Percentiles rank a stretch among this genome's conserved stretches.
These are phyloP conservation scores for Zygoascus biomembranicola DNA, from an alignment of 805 yeast genomes.

Conservation along the genomic window DNA sequence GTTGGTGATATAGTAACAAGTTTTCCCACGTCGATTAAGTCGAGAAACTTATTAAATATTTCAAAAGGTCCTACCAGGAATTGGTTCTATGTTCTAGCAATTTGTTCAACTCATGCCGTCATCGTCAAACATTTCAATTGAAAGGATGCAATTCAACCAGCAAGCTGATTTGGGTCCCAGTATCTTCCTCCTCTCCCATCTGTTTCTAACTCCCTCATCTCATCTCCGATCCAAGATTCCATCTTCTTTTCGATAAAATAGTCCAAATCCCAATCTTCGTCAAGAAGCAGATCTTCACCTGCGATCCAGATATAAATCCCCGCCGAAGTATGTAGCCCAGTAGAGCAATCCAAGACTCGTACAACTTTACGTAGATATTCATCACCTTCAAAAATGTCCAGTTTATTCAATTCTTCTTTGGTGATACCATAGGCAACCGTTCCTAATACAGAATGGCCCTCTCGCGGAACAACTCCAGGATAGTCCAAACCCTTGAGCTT, in stretches of 20 bases:
- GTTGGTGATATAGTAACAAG: too few species aligned
- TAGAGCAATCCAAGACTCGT: constrained; percentile 9
- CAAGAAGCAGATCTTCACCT: constrained; percentile 7
- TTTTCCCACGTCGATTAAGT: too few species aligned
- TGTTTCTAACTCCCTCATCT: constrained; percentile 11
- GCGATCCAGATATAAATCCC: constrained; percentile 18
- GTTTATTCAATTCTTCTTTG: constrained; percentile 10
- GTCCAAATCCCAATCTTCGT: constrained; percentile 19
- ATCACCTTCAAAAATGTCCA: constrained; percentile 23
- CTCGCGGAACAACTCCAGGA: constrained; percentile 14
- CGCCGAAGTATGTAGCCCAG: constrained; percentile 5
- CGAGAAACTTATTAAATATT: too few species aligned
- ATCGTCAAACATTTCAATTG: too few species aligned
- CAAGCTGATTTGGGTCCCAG: constrained; percentile 8
- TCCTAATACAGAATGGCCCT: constrained; percentile 12
- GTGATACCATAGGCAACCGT: constrained; percentile 14
- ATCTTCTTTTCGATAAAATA: constrained; percentile 13
- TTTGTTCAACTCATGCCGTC: too few species aligned
- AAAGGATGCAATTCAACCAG: too few species aligned
- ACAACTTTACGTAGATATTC: constrained; percentile 16
- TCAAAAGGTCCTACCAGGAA: too few species aligned
- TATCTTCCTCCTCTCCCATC: constrained; percentile 8
- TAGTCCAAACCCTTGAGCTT: constrained; percentile 16
- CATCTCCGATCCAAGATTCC: constrained; percentile 17
- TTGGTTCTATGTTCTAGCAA: too few species aligned